Conservation (phyloP, 1,139 yeast genomes). For the Geotrichum macrosporum region DNA sequence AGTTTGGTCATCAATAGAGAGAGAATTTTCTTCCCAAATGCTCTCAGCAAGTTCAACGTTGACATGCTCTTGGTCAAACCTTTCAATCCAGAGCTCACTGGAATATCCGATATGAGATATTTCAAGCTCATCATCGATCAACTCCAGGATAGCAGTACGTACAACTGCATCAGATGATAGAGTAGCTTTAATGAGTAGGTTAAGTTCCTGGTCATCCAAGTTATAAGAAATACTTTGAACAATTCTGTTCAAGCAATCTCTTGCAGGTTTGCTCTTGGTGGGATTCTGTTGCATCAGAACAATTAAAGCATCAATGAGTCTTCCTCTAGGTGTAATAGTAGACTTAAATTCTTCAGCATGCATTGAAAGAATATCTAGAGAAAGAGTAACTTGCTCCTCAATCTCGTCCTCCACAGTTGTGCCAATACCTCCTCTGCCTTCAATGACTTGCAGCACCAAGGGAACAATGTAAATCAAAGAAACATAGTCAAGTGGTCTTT, state of each 20-base stretch:
- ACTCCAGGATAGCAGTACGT: conserved; percentile 73
- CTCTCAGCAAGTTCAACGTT: conserved; percentile 67
- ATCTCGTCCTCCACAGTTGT: conserved; percentile 65
- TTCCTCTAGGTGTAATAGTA: conserved; percentile 61
- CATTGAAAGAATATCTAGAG: conserved; percentile 68
- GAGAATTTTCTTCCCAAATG: conserved; percentile 75
- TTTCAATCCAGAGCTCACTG: conserved; percentile 72
- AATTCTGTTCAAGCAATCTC: conserved; percentile 73
- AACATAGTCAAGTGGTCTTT: conserved; percentile 61
- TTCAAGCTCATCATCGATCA: conserved; percentile 82
- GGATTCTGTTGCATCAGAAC: conserved; percentile 63
- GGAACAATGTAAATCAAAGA: conserved; percentile 75
- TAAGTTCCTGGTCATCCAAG: conserved; percentile 54
- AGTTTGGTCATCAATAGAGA: conserved; percentile 46
- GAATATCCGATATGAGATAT: conserved; percentile 53
- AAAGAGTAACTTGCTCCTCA: conserved; percentile 78
- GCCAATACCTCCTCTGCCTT: conserved; percentile 55
- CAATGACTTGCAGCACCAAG: conserved; percentile 51
- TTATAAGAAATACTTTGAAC: conserved; percentile 70
- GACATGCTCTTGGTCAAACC: conserved; percentile 65
- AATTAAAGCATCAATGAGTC: conserved; percentile 58
- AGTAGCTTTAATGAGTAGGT: conserved; percentile 54
- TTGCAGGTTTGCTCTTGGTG: conserved; percentile 71
- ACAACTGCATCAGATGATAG: conserved; percentile 66
- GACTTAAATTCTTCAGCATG: conserved; percentile 74